Percentiles rank a stretch among this genome's conserved stretches.
These are phyloP conservation scores for Irineochytrium annulatum DNA, from an alignment of 192 early-diverging fungal species.

Conservation along the genomic window DNA sequence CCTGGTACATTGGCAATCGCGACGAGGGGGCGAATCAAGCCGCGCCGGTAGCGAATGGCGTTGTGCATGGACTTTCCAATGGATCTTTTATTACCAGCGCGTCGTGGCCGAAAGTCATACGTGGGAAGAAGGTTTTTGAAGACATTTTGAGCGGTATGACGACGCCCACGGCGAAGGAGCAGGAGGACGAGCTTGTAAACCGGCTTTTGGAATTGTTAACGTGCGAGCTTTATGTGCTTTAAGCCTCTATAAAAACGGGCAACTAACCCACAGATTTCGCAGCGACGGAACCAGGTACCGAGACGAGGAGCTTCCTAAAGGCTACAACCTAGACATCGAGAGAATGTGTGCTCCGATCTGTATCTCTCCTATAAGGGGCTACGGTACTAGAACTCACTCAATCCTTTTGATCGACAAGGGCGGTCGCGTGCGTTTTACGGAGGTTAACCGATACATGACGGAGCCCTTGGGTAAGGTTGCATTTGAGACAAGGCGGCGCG, in stretches of 20 bases:
- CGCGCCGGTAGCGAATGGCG: background rate
- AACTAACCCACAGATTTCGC: no score
- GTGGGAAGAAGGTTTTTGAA: background rate
- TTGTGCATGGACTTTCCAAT: slow-evolving; percentile 34
- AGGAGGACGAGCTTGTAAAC: background rate
- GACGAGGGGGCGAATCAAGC: background rate
- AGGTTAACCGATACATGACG: slow-evolving; percentile 1
- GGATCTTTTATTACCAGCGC: slow-evolving; percentile 23
- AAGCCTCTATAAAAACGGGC: no score
- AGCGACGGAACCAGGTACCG: background rate
- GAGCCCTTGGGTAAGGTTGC: no score
- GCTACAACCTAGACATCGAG: background rate
- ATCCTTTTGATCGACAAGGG: slow-evolving; percentile 26
- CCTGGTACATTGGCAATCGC: slow-evolving; percentile 33
- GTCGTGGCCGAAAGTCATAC: slow-evolving; percentile 13
- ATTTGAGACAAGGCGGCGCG: no score
- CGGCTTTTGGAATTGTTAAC: slow-evolving; percentile 1
- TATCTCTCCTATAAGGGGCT: slow-evolving; percentile 17
- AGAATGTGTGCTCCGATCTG: slow-evolving; percentile 29
- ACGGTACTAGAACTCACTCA: slow-evolving; percentile 41
- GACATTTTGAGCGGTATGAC: background rate
- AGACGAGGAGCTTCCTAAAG: background rate
- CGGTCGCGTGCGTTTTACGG: background rate
- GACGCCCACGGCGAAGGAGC: no score
- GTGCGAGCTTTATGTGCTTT: background rate